Evolutionary conservation across 83 land plant genomes (phyloP), one percentile per base, ranked within the genome.

Genomic region (Picea engelmannii): DNA sequence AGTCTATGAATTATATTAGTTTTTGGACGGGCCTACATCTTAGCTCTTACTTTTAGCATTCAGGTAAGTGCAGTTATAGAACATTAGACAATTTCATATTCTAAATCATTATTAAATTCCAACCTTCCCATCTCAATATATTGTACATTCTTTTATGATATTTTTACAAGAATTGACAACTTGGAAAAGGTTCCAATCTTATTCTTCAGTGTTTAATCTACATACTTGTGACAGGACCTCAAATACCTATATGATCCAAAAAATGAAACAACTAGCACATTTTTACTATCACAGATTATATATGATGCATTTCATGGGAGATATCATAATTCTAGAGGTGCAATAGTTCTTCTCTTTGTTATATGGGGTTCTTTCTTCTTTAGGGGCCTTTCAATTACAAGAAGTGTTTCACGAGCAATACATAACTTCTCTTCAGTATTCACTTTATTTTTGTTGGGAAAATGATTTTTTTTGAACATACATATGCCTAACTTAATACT

Each of bases 331-430:
- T 79, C 86, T 25, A 78, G 85, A 68, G 98, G 96, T 47, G 96
- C 96, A 8, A 93, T 95, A 25, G 71, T 95, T 24, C 63, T 94
- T 21, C 85, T 95, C 4, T 70, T 90, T 78, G 67, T 95, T 59
- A 93, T 93, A 25, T 93, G 98, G 96, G 96, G 93, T 20, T 95
- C 95, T 27, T 95, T 90, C 80, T 95, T 95, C 87, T 95, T 95
- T 81, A 96, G 93, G 23, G 98, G 98, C 35, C 96, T 95, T 81
- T 95, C 98, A 17, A 89, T 95, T 84, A 90, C 92, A 18, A 38
- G 5, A 38, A 95, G 95, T 86, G 98, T 95, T 27, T 96, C 98
- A 15, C 87, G 98, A 82, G 98, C 93, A 76, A 95, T 95, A 87
- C 82, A 92, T 82, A 24, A 2, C 62, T 74, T 42, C 27, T 7